phyloP scores from a whole-genome alignment of 192 early-diverging fungal species.

The Pilaira anomala region DNA sequence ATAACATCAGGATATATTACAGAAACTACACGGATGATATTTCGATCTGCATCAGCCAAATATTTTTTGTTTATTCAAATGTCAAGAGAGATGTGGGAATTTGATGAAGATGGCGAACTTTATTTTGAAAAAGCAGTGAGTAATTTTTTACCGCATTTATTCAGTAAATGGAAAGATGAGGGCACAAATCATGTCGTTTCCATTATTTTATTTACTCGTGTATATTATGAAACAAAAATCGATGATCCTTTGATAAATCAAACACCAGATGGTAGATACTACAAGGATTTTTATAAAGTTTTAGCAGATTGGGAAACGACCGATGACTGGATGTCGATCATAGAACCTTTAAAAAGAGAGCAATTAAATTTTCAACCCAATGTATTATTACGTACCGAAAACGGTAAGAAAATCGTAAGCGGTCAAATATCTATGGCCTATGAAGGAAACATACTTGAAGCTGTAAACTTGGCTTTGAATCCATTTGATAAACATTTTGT shows the following conservation, averaged over 20 bases:
- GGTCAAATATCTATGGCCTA: conserved; percentile 81
- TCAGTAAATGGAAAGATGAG: conserved; percentile 76
- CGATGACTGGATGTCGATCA: conserved; percentile 66
- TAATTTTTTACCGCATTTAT: conserved; percentile 86
- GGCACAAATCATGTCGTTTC: conserved; percentile 94
- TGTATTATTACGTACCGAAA: conserved; percentile 55
- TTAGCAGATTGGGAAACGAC: conserved; percentile 89
- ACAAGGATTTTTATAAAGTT: conserved; percentile 94
- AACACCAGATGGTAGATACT: conserved; percentile 59
- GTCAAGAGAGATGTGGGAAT: conserved; percentile 97
- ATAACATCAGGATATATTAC: conserved; percentile 77
- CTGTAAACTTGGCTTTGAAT: conserved; percentile 94
- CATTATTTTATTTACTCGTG: conserved; percentile 89
- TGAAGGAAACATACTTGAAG: conserved; percentile 94
- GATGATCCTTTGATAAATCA: conserved; percentile 41
- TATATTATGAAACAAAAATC: conserved; percentile 63
- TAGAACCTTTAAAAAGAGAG: conserved; percentile 67
- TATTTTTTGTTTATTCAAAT: conserved; percentile 96
- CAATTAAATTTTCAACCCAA: conserved; percentile 71
- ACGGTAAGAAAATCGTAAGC: conserved; percentile 52
- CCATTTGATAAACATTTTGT: conserved; percentile 92
- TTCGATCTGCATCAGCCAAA: conserved; percentile 91
- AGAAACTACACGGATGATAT: conserved; percentile 77
- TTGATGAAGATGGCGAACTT: conserved; percentile 95
- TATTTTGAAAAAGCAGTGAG: conserved; percentile 92